A percentile compares a stretch with the other conserved stretches of the same genome.
Evolutionary conservation across 2,329 filamentous ascomycete species (phyloP).

Genomic region (Escovopsis sp.): DNA sequence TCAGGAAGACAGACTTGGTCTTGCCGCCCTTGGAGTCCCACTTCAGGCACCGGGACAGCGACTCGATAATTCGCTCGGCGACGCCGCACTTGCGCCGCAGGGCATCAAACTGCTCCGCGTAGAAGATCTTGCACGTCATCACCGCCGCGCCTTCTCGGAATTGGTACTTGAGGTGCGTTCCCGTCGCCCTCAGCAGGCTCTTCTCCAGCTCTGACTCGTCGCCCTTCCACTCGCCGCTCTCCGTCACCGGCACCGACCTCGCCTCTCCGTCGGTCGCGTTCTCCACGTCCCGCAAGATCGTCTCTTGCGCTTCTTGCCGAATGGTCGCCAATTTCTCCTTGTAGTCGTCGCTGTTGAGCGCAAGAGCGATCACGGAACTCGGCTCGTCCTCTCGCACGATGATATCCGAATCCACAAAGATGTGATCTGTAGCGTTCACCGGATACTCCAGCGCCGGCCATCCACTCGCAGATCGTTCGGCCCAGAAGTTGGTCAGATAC

Average conservation of each 20-base stretch:
- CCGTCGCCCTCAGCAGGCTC: constrained; percentile 67
- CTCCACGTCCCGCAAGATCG: constrained; percentile 23
- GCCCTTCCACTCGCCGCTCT: constrained; percentile 23
- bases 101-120: constrained; percentile 94
- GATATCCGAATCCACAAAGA: constrained; percentile 92
- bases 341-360: constrained; percentile 78
- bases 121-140: constrained; percentile 97
- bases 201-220: constrained; percentile 67
- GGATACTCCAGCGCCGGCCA: constrained; percentile 92
- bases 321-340: constrained; percentile 60
- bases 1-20: constrained; percentile 92
- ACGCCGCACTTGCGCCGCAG: constrained; percentile 85
- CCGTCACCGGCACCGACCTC: constrained; percentile 18
- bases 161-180: constrained; percentile 89
- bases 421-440: constrained; percentile 73
- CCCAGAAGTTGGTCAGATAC: constrained; percentile 95
- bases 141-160: constrained; percentile 88
- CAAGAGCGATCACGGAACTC: constrained; percentile 88
- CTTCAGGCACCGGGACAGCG: constrained; percentile 84
- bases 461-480: constrained; percentile 86
- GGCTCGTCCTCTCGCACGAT: constrained; percentile 96
- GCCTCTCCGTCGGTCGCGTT: constrained; percentile 12
- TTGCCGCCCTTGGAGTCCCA: constrained; percentile 98
- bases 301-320: constrained; percentile 33
- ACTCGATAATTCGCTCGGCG: constrained; percentile 86